Conservation (phyloP, 2,329 filamentous ascomycete species). For the Coleophoma cylindrospora region DNA sequence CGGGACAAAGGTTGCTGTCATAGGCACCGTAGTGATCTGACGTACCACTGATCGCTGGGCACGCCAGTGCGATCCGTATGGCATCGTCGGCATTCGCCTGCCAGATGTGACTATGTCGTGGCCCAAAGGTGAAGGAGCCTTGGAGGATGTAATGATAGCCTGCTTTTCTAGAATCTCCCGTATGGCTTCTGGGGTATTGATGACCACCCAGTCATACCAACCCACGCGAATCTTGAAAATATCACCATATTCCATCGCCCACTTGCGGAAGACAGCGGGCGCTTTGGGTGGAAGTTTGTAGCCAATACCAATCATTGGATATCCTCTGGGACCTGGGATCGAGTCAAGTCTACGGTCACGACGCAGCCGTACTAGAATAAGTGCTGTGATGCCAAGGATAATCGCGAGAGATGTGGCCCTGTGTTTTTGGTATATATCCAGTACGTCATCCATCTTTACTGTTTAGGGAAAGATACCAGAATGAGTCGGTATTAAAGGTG, state of each 20-base stretch:
- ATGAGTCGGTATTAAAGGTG: no score
- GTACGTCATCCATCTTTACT: no score
- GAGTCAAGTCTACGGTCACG: neutral
- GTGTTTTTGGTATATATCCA: no score
- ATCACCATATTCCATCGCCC: conserved; percentile 38
- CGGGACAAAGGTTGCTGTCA: conserved; percentile 33
- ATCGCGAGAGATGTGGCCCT: no score
- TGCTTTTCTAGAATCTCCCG: conserved; percentile 38
- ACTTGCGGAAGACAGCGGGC: conserved; percentile 13
- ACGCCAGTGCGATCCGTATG: conserved; percentile 35
- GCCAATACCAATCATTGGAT: conserved; percentile 10
- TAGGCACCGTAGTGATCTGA: conserved; percentile 29
- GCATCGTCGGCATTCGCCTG: conserved; percentile 34
- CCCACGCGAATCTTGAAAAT: conserved; percentile 37
- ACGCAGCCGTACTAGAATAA: neutral
- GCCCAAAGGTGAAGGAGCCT: conserved; percentile 31
- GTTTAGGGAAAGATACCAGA: no score
- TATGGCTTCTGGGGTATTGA: conserved; percentile 37
- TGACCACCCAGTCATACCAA: conserved; percentile 38
- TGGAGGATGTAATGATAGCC: conserved; percentile 28
- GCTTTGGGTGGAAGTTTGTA: conserved; percentile 1
- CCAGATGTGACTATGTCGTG: conserved; percentile 33
- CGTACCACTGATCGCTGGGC: conserved; percentile 32
- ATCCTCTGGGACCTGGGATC: conserved; percentile 8
- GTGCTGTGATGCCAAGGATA: conserved; percentile 33